Percentiles rank a stretch among this genome's conserved stretches.
These are phyloP conservation scores for Lactifluus piperatus DNA, from an alignment of 768 basidiomycete species.

Conservation along the genomic window DNA sequence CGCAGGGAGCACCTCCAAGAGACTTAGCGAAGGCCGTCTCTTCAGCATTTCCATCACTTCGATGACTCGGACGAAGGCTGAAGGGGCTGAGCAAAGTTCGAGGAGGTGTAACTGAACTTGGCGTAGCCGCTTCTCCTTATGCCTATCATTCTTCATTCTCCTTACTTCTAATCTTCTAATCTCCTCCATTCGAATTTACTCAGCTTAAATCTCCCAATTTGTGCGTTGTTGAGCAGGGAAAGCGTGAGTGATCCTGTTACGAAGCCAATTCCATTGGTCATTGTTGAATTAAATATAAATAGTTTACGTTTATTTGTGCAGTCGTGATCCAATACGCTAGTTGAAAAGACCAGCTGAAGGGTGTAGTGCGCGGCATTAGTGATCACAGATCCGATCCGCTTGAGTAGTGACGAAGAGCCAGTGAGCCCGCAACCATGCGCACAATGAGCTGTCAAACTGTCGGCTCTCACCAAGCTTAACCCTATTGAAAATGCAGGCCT, in stretches of 20 bases:
- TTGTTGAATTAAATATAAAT: not conserved
- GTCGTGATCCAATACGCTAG: not conserved
- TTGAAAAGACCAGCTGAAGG: too few relatives aligned
- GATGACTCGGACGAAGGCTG: not conserved
- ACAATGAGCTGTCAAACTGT: not conserved
- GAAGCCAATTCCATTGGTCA: not conserved
- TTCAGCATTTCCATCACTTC: not conserved
- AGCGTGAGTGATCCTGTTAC: not conserved
- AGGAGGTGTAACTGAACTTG: not conserved
- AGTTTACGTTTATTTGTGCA: not conserved
- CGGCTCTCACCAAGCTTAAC: not conserved
- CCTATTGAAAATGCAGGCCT: not conserved
- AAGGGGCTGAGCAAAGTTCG: not conserved
- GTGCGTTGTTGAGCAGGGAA: too few relatives aligned
- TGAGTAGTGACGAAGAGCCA: too few relatives aligned
- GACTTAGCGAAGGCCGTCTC: not conserved
- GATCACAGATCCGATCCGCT: too few relatives aligned
- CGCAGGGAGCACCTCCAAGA: slow-evolving; percentile 5
- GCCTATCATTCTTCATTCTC: not conserved
- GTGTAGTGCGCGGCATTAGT: too few relatives aligned
- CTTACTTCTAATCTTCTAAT: not conserved
- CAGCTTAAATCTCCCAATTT: not conserved
- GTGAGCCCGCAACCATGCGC: not conserved
- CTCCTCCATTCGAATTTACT: not conserved
- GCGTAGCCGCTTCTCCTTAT: not conserved